Conservation (phyloP, 2,329 filamentous ascomycete species). For the Emmonsiellopsis sp. region DNA sequence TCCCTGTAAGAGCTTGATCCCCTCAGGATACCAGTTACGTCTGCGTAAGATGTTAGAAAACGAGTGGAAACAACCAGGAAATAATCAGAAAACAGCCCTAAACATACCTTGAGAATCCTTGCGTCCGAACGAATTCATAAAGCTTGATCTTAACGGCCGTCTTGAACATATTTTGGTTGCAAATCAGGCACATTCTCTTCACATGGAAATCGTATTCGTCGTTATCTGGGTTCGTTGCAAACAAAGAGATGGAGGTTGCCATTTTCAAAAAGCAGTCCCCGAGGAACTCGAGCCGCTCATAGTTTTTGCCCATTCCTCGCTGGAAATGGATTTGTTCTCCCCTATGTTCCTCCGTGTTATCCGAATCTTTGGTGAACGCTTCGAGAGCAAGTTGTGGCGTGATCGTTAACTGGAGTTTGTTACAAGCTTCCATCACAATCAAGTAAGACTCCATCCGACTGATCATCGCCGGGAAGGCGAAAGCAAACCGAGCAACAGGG, state of each 20-base stretch:
- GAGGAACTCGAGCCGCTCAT: constrained; percentile 87
- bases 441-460: constrained; percentile 74
- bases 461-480: constrained; percentile 74
- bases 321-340: constrained; percentile 64
- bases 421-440: constrained; percentile 67
- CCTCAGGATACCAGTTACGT: constrained; percentile 81
- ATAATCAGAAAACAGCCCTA: neutral
- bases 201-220: constrained; percentile 86
- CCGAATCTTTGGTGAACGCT: constrained; percentile 85
- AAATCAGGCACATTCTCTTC: constrained; percentile 80
- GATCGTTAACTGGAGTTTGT: constrained; percentile 55
- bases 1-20: constrained; percentile 63
- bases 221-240: constrained; percentile 63
- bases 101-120: constrained; percentile 60
- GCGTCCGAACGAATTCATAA: constrained; percentile 73
- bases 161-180: constrained; percentile 82
- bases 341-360: constrained; percentile 67
- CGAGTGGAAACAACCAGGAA: constrained; percentile 7
- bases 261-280: constrained; percentile 94
- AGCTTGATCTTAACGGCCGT: constrained; percentile 57
- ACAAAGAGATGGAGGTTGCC: constrained; percentile 83
- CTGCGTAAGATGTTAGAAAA: constrained; percentile 22
- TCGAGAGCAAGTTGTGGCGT: constrained; percentile 66
- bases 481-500: constrained; percentile 60
- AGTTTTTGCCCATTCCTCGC: constrained; percentile 84